Evolutionary conservation across 2,329 filamentous ascomycete genomes (phyloP).

Genomic region (Monilinia laxa): DNA sequence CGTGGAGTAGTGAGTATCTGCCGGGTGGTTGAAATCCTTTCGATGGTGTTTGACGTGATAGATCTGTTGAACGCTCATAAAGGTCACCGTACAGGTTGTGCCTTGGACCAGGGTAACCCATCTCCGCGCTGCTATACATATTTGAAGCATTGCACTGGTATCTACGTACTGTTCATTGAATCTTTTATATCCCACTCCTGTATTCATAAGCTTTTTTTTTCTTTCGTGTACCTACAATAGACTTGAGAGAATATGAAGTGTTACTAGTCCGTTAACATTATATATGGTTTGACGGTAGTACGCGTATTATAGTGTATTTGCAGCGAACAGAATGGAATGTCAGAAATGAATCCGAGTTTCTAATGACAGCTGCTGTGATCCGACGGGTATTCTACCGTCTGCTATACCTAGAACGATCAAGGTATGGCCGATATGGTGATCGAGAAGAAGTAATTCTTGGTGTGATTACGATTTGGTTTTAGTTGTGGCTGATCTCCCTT

Average conservation of each 20-base stretch:
- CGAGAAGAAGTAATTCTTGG: neutral
- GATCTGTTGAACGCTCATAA: neutral
- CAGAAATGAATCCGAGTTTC: neutral
- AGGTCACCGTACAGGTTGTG: slow-evolving; percentile 7
- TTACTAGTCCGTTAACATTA: neutral
- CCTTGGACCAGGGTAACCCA: neutral
- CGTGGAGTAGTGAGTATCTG: neutral
- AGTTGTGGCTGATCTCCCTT: no score
- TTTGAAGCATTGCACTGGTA: no score
- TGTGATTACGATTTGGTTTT: no score
- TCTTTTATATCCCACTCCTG: no score
- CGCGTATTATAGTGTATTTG: neutral
- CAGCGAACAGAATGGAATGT: neutral
- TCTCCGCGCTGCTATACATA: neutral
- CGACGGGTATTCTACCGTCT: neutral
- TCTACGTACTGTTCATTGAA: neutral
- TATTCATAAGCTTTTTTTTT: no score
- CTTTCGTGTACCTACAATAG: no score
- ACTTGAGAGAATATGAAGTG: neutral
- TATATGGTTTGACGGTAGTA: neutral
- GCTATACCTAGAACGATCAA: neutral
- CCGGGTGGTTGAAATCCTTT: neutral
- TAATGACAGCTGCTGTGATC: slow-evolving; percentile 14
- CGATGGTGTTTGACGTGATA: neutral
- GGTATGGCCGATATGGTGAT: no score